Evolutionary conservation across 441 rosid genomes (phyloP), one percentile per base, ranked within the genome.

Genomic region (Populus tomentosa): DNA sequence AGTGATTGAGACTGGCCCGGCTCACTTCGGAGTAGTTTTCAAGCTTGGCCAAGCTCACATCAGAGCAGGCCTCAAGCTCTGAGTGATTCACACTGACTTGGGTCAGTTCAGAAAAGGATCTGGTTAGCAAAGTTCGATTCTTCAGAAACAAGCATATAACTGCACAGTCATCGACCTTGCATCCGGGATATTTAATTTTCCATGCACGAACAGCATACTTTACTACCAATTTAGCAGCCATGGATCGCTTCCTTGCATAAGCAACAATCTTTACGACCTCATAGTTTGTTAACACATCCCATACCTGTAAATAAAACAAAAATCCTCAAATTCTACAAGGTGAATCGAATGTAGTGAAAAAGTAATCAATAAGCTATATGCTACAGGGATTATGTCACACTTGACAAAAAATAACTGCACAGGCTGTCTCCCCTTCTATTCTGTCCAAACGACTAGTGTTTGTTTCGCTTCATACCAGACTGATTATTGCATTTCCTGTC

Each of bases 241-340:
- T 36, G 18, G 91, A 78, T 82, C 89, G 79, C 75, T 87, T 87
- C 78, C 87, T 88, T 28, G 88, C 88, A 0, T 91, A 87, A 20
- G 94, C 91, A 32, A 96, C 92, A 72, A 87, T 88, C 73, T 75
- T 83, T 79, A 96, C 81, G 72, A 94, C 99, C 78, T 94, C 97
- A 21, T 77, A 74, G 83, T 92, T 94, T 10, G 96, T 76, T 76
- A 96, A 78, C 67, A 91, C 98, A 79, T 96, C 99, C 99, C 99
- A 96, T 74, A 96, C 81, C 98, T 95, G 84, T 72, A 70, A 72
- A 65, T 70, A 23, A 50, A 24, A 73, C n/a, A 64, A 21, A 21
- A 21, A 61, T 21, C 65, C 11, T 61, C 26, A 9, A 61, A 61
- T 11, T 61, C 28, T 10, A 61, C 26, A n/a, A 21, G 28, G 65